Evolutionary conservation across 1,284 basidiomycete species (phyloP).

Genomic region (Pulchroboletus neoregius): DNA sequence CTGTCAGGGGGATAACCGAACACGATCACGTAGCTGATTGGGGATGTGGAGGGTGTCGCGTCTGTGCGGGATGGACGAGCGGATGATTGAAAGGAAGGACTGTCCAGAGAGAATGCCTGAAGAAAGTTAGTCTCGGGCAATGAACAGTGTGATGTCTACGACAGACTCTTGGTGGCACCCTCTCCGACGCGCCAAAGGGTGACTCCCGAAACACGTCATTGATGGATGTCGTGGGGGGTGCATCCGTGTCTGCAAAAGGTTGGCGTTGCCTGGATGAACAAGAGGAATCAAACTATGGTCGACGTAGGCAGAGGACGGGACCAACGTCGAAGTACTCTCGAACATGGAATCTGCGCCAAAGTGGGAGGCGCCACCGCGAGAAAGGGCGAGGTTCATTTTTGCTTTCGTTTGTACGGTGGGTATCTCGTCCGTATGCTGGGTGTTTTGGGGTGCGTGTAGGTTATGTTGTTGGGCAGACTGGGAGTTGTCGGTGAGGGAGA

Average conservation of each 20-base stretch:
- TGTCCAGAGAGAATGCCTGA: slow-evolving; percentile 27
- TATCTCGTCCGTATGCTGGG: slow-evolving; percentile 60
- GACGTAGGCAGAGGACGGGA: neutral
- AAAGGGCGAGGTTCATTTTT: slow-evolving; percentile 64
- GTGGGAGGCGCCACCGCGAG: slow-evolving; percentile 57
- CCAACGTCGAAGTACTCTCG: slow-evolving; percentile 56
- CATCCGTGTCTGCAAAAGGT: slow-evolving; percentile 63
- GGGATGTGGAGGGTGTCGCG: slow-evolving; percentile 27
- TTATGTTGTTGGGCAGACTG: slow-evolving; percentile 60
- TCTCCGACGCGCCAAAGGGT: slow-evolving; percentile 28
- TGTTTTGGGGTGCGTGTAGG: slow-evolving; percentile 52
- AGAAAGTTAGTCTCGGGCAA: neutral
- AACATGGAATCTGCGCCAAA: slow-evolving; percentile 82
- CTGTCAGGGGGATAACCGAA: slow-evolving; percentile 75
- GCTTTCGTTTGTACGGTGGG: slow-evolving; percentile 72
- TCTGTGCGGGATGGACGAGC: slow-evolving; percentile 33
- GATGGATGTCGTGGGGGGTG: slow-evolving; percentile 65
- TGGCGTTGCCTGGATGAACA: slow-evolving; percentile 48
- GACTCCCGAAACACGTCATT: slow-evolving; percentile 65
- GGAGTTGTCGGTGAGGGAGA: slow-evolving; percentile 1
- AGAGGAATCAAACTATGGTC: slow-evolving; percentile 7
- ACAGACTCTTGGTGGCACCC: slow-evolving; percentile 34
- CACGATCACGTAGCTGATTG: slow-evolving; percentile 56
- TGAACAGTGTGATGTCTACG: neutral
- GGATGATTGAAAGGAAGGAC: slow-evolving; percentile 23